Evolutionary conservation across 352 stramenopile species (phyloP).

Genomic region (Globisporangium okanoganense): DNA sequence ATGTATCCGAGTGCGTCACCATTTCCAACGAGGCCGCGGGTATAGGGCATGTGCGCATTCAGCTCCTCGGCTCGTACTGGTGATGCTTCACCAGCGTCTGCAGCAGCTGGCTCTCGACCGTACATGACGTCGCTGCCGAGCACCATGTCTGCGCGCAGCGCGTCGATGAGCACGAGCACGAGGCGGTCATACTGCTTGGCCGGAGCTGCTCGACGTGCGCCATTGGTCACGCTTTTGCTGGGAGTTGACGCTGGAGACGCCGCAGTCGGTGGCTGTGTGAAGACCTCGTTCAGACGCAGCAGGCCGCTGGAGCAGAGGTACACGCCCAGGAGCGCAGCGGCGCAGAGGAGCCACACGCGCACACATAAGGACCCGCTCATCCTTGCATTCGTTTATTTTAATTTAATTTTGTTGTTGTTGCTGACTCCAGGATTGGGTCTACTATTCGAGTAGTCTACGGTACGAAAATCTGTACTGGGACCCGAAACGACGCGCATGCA

Average conservation of each 20-base stretch:
- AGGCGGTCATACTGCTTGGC: slow-evolving; percentile 62
- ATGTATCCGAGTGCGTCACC: slow-evolving; percentile 67
- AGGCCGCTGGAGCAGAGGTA: slow-evolving; percentile 53
- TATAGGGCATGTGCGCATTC: slow-evolving; percentile 68
- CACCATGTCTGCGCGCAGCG: slow-evolving; percentile 86
- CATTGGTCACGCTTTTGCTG: not conserved
- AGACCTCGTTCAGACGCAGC: slow-evolving; percentile 54
- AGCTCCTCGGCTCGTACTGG: slow-evolving; percentile 31
- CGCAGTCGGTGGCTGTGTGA: slow-evolving; percentile 19
- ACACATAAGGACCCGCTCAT: not conserved
- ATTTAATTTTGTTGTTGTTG: too few species aligned
- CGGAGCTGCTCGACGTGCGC: slow-evolving; percentile 11
- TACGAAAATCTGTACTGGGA: not conserved
- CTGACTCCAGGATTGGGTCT: slow-evolving; percentile 5
- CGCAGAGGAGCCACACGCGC: slow-evolving; percentile 28
- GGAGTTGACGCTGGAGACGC: not conserved
- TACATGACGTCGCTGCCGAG: slow-evolving; percentile 59
- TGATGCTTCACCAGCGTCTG: not conserved
- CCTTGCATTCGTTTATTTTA: not conserved
- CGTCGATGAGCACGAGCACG: slow-evolving; percentile 86
- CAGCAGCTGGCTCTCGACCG: not conserved
- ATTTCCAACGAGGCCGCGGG: slow-evolving; percentile 37
- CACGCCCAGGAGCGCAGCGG: slow-evolving; percentile 31
- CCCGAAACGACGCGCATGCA: not conserved
- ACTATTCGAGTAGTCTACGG: not conserved